A percentile compares a stretch with the other conserved stretches of the same genome.
These are phyloP conservation scores for Dendrocalamus latiflorus DNA, from an alignment of 202 grass and related monocot genomes.

Conservation along the genomic window DNA sequence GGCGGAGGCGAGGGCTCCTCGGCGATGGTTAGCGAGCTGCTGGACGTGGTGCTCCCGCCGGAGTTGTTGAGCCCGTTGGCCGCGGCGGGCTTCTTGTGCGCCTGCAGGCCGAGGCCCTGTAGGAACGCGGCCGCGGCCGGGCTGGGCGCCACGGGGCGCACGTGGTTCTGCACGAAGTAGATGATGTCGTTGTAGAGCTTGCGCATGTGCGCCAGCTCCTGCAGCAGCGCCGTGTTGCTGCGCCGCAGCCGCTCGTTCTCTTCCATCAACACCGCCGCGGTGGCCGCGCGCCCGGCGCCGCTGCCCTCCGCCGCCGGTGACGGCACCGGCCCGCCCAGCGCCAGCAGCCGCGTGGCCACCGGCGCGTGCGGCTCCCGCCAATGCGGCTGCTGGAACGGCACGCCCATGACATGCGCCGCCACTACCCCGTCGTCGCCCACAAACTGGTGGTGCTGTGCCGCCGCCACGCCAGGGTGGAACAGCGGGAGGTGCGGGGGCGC, in stretches of 20 bases:
- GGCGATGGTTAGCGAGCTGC: conserved; percentile 97
- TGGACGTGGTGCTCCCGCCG: conserved; percentile 85
- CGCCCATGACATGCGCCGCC: conserved; percentile 41
- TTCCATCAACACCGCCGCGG: conserved; percentile 64
- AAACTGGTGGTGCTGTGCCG: conserved; percentile 48
- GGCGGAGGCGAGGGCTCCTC: conserved; percentile 58
- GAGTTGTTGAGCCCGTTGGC: conserved; percentile 33
- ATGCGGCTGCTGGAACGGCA: conserved; percentile 45
- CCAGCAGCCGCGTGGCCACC: conserved; percentile 42
- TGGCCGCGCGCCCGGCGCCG: background rate
- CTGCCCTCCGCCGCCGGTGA: background rate
- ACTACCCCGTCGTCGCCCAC: conserved; percentile 23
- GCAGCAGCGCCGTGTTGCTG: conserved; percentile 71
- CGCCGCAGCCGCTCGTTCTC: conserved; percentile 89
- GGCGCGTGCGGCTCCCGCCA: conserved; percentile 38
- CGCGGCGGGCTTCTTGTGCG: conserved; percentile 23
- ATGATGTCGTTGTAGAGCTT: conserved; percentile 99
- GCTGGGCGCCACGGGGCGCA: conserved; percentile 86
- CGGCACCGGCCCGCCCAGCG: conserved; percentile 25
- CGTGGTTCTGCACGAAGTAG: conserved; percentile 99
- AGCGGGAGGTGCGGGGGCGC: conserved; percentile 51
- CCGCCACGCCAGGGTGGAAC: conserved; percentile 43
- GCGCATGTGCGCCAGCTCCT: conserved; percentile 91
- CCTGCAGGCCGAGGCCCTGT: conserved; percentile 41
- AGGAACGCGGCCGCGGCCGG: conserved; percentile 67